Evolutionary conservation across 2,329 filamentous ascomycete genomes (phyloP).

Genomic region (Fusarium albosuccineum): DNA sequence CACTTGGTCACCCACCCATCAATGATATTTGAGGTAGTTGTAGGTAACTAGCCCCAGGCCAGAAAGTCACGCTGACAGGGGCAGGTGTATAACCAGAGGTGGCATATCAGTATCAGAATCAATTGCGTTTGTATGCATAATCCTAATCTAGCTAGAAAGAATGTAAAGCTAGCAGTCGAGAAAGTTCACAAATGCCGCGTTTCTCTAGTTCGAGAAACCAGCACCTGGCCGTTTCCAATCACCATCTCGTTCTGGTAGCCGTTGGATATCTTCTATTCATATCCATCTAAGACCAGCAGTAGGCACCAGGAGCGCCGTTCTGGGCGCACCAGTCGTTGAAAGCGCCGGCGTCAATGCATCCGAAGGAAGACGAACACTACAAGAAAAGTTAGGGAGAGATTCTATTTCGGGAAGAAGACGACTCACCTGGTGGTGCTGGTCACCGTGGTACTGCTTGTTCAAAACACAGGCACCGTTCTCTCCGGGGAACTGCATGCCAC

Average conservation of each 20-base stretch:
- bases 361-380: neutral
- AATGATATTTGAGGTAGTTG: too few relatives aligned
- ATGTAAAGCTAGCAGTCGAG: neutral
- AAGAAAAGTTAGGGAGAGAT: too few relatives aligned
- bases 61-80: too few relatives aligned
- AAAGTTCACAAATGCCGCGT: too few relatives aligned
- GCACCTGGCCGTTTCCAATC: too few relatives aligned
- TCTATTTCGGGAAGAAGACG: too few relatives aligned
- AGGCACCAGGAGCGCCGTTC: neutral
- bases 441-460: constrained; percentile 2
- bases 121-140: neutral
- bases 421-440: constrained; percentile 5
- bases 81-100: too few relatives aligned
- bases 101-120: neutral
- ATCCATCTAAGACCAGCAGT: neutral
- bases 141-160: neutral
- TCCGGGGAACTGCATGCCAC: neutral
- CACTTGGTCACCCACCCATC: too few relatives aligned
- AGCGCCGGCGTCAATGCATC: constrained; percentile 1
- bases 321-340: neutral
- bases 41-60: too few relatives aligned
- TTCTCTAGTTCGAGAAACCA: too few relatives aligned
- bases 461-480: neutral
- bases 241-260: too few relatives aligned
- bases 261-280: neutral